Base-by-base conservation (phyloP, 257 asterid species). In the Solanum medicagineum region DNA sequence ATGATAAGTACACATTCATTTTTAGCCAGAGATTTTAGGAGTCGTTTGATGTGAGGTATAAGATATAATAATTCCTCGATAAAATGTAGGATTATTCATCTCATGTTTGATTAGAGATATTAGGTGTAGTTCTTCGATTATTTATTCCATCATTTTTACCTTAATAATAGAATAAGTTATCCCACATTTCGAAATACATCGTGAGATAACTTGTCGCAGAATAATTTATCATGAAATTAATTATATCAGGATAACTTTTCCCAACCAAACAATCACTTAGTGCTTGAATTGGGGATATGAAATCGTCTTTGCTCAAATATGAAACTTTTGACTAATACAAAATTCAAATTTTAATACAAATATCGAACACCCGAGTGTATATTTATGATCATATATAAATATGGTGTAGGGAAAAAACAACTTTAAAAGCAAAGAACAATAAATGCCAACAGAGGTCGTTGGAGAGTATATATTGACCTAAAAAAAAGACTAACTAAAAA, bases 391-490 rank as follows among this genome's bases (percentile, higher is more conserved):
- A 24, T 1, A 12, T 24, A 24, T 12, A 17, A 9, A 4, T n/a
- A 11, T 62, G 55, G 17, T 13, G 10, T 36, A 14, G 6, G 44
- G 1, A 54, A 84, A 62, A 83, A 81, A 60, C 79, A 80, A 69
- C 87, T 86, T 84, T 86, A 86, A 87, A 62, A 81, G 83, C 81
- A 71, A 62, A 53, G 40, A 47, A 75, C 89, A 89, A 86, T 92
- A 69, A 92, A 88, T 90, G 93, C 89, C 91, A 83, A 4, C 91
- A 86, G 75, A 86, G 77, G 90, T 86, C 85, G 94, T 89, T 92
- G 93, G 86, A 29, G 32, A 73, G 88, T 59, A 10, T 19, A 70
- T 68, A 68, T 32, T 15, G 26, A 14, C 24, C 17, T 36, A 68
- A 44, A 36, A 16, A 22, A 49, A 49, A 24, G n/a, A 26, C 29